phyloP scores from a whole-genome alignment of 1,139 yeast species.

The Suhomyces anneliseae region DNA sequence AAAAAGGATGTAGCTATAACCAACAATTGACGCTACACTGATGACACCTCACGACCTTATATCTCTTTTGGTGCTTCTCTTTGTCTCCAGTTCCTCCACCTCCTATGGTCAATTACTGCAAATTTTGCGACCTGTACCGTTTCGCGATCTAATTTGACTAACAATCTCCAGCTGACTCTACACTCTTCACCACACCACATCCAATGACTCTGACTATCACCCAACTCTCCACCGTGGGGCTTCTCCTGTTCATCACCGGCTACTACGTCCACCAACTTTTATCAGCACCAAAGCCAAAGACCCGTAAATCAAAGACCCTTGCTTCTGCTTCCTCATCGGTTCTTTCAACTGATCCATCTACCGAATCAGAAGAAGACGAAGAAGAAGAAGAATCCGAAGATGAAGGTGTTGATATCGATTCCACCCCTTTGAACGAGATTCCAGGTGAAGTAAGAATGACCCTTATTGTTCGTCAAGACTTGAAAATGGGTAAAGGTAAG shows the following conservation, averaged over 20 bases:
- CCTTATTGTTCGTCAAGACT: conserved; percentile 80
- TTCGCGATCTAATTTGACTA: too few species aligned
- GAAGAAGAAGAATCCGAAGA: conserved; percentile 30
- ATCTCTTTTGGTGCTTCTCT: too few species aligned
- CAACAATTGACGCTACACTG: too few species aligned
- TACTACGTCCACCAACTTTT: conserved; percentile 19
- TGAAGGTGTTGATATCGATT: conserved; percentile 55
- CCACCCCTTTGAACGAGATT: conserved; percentile 55
- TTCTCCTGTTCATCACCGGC: conserved; percentile 28
- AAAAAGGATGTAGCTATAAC: too few species aligned
- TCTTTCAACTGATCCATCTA: conserved; percentile 18
- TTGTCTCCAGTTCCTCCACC: too few species aligned
- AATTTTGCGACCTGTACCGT: too few species aligned
- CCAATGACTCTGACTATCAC: conserved; percentile 5
- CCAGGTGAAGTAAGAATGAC: conserved; percentile 89
- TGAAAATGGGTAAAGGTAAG: conserved; percentile 93
- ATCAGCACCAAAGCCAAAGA: neutral
- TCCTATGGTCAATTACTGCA: neutral
- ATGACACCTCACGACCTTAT: too few species aligned
- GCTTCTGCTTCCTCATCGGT: neutral
- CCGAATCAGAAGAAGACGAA: conserved; percentile 31
- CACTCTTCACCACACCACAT: neutral
- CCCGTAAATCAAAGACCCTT: neutral
- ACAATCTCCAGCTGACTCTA: neutral
- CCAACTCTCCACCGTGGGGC: conserved; percentile 24